A percentile compares a stretch with the other conserved stretches of the same genome.
phyloP scores from a whole-genome alignment of 139 green algal species.

The Chlorella vulgaris region DNA sequence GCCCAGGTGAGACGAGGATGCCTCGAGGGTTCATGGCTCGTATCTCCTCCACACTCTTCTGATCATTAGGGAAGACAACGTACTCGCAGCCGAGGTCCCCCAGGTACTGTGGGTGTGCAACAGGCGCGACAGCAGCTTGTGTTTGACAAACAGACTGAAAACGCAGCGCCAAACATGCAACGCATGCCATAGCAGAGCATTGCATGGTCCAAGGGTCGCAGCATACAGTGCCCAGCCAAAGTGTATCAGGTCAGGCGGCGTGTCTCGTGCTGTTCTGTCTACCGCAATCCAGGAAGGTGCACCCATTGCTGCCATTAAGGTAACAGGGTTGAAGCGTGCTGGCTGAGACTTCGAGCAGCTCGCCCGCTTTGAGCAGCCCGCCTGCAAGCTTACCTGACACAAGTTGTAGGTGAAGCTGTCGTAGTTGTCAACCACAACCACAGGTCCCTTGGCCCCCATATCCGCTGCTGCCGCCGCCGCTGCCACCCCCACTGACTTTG shows the following conservation, averaged over 20 bases:
- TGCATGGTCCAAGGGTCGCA: no score
- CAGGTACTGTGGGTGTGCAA: slow-evolving; percentile 91
- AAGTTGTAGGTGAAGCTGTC: slow-evolving; percentile 99
- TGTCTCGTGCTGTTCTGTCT: no score
- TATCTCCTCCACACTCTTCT: slow-evolving; percentile 92
- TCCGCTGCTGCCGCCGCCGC: slow-evolving; percentile 14
- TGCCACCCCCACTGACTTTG: background rate
- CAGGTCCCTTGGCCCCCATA: slow-evolving; percentile 61
- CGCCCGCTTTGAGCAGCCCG: background rate
- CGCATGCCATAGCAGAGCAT: no score
- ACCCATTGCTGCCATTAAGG: no score
- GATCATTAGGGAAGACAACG: slow-evolving; percentile 96
- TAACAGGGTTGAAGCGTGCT: no score
- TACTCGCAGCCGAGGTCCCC: slow-evolving; percentile 89
- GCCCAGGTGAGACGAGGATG: slow-evolving; percentile 94
- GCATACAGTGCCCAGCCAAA: no score
- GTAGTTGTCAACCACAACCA: slow-evolving; percentile 98
- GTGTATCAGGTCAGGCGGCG: no score
- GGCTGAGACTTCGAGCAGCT: no score
- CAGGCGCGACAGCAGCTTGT: no score
- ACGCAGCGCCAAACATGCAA: no score
- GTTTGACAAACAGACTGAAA: no score
- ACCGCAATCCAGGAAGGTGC: no score
- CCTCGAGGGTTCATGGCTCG: slow-evolving; percentile 84
- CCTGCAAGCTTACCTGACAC: slow-evolving; percentile 75